Base-by-base conservation (phyloP, 148 eudicot species). In the Tetragonia tetragonoides region DNA sequence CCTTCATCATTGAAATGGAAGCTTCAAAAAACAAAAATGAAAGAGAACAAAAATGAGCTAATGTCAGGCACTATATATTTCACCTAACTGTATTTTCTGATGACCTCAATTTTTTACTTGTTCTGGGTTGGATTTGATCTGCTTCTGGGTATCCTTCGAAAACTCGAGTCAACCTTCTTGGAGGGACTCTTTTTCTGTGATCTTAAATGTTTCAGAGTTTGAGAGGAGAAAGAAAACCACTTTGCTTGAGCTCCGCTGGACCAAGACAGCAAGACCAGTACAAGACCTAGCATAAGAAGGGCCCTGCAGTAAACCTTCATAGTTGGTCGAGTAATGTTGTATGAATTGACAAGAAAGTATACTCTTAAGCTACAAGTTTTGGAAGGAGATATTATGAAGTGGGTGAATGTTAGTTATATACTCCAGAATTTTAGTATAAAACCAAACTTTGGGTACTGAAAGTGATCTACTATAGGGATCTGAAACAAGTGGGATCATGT, bases 111-210 rank as follows among this genome's bases (percentile, higher is more conserved):
- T 14, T 24, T 46, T 85, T 80, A 90, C 90, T 89, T 92, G 90
- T 92, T 92, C 83, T 90, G 94, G 5, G 82, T 90, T 5, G 97
- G 97, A 80, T 90, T 90, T 2, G 87, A 84, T 84, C 82, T 77
- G 76, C 86, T 90, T 5, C 84, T 87, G 66, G 94, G 94, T 77
- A 84, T 77, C 60, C 41, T 78, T 74, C 88, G 78, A 72, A 86
- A 82, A 77, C 92, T 92, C 17, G 92, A 82, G 53, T 79, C 77
- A 66, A 76, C 87, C 76, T 77, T 75, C 87, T 79, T 85, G 83
- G 76, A 78, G 34, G 90, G 92, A 63, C 83, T 70, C 77, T 81
- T 84, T 85, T 78, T 66, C 24, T 80, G 49, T 39, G 79, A 76
- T 42, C 21, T 78, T 71, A 90, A 66, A 47, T 83, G 84, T 37